Evolutionary conservation across 1,284 basidiomycete genomes (phyloP), one percentile per base, ranked within the genome.

Genomic region (Heterobasidion annosum): DNA sequence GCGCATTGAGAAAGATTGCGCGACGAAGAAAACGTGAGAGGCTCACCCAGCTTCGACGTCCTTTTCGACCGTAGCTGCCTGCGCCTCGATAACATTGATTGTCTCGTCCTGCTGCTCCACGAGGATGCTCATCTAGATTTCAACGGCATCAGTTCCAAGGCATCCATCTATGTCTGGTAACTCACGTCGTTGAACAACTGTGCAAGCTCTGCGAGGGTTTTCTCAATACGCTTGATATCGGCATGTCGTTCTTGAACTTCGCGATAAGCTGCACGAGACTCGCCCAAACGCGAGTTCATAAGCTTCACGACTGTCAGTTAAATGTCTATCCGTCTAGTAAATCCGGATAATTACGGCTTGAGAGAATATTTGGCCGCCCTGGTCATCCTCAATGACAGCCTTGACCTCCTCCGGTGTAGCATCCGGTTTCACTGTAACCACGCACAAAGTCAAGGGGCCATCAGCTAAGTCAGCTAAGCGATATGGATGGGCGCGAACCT

Each of bases 241-340:
- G 91, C 90, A 67, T 98, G 94, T 56, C 97, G 86, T 67, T 91
- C 91, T 73, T 98, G 95, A 25, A 98, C 96, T 69, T 98, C 96
- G 53, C 88, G 84, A 70, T 96, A 95, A 1, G 95, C 95, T 13
- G 87, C 88, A 57, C 88, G 82, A 34, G 96, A 94, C 64, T 93
- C 89, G 53, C 88, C 93, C 64, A 93, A 92, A 40, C 94, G 86
- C 40, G 92, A 93, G 72, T 85, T 91, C 76, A 95, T 79, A 60
- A 96, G 78, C 91, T 93, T 64, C 8, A 53, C 40, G 35, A 40
- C 8, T 9, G 34, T 56, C 50, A 53, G 45, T 19, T 42, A 34
- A 18, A 10, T 44, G 42, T 13, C 35, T 50, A 46, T 7, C 34
- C 33, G 8, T 13, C 32, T 48, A 32, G 18, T 45, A 15, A 9